Evolutionary conservation across 805 yeast species (phyloP), one percentile per base, ranked within the genome.

Genomic region (Kluyveromyces lactis): DNA sequence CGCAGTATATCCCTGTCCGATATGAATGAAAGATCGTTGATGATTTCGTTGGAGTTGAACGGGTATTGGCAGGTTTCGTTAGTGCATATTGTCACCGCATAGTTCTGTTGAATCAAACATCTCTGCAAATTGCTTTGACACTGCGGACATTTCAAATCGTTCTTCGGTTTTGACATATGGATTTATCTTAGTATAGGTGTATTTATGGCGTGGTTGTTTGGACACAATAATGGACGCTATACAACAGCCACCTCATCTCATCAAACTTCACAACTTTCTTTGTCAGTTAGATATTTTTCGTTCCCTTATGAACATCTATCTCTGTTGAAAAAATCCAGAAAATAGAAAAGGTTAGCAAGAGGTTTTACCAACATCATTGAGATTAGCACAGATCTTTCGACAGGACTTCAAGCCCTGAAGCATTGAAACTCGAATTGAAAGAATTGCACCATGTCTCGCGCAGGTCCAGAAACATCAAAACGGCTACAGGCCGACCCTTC

Each of bases 401-500:
- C n/a, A n/a, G n/a, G n/a, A n/a, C n/a, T n/a, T n/a, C n/a, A n/a
- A n/a, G n/a, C n/a, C n/a, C n/a, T n/a, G n/a, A n/a, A n/a, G n/a
- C n/a, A n/a, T n/a, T n/a, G n/a, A n/a, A n/a, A n/a, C n/a, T n/a
- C n/a, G n/a, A n/a, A n/a, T n/a, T n/a, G n/a, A 21, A 21, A 21
- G 24, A 9, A 21, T 9, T 9, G 9, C 24, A 6, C 12, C 19
- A 50, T 62, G 62, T 54, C 77, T 75, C 75, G 73, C 58, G 69
- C 85, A 18, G 72, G 84, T 2, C 69, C 81, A 4, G 80, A 76
- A 29, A 78, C 79, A 23, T 72, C 86, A 26, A 69, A 73, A 24
- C 61, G 74, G 46, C 65, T 87, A 15, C 97, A 90, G 59, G 69
- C 69, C 48, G 74, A 81, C 46, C 78, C 95, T 0, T 63, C 72